Percentiles rank a stretch among this genome's conserved stretches.
Conservation (phyloP, 2,329 filamentous ascomycete genomes). For the Claviceps digitariae region DNA sequence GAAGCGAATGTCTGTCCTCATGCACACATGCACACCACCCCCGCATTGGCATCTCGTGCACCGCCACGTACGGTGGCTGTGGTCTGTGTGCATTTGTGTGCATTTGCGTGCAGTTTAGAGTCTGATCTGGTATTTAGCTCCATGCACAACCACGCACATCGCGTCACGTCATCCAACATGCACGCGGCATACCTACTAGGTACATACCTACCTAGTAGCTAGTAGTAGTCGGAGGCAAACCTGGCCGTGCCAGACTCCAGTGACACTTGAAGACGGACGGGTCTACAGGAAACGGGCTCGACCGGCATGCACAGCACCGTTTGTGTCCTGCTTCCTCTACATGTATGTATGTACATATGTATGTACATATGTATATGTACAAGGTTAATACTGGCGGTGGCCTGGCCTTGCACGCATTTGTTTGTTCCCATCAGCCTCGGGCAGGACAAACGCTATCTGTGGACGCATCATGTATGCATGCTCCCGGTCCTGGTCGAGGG, state of each 20-base stretch:
- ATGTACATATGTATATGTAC: no score
- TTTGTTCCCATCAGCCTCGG: neutral
- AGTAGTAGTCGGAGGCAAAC: neutral
- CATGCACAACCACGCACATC: neutral
- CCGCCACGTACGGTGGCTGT: neutral
- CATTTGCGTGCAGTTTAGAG: neutral
- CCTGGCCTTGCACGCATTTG: neutral
- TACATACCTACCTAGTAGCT: neutral
- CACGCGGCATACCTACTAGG: neutral
- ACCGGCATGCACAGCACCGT: neutral
- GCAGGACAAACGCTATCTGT: neutral
- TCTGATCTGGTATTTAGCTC: neutral
- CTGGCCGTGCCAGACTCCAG: no score
- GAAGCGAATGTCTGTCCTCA: neutral
- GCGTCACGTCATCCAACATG: neutral
- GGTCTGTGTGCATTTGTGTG: neutral
- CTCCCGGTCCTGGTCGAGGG: neutral
- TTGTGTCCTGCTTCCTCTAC: neutral
- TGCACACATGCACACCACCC: no score
- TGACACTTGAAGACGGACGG: neutral
- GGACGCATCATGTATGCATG: neutral
- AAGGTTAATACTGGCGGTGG: neutral
- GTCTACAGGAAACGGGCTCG: neutral
- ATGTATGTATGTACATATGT: no score
- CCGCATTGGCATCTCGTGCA: neutral